These are phyloP conservation scores for Hippophae gyantsensis DNA, from an alignment of 306 rosid species.

Conservation along the genomic window DNA sequence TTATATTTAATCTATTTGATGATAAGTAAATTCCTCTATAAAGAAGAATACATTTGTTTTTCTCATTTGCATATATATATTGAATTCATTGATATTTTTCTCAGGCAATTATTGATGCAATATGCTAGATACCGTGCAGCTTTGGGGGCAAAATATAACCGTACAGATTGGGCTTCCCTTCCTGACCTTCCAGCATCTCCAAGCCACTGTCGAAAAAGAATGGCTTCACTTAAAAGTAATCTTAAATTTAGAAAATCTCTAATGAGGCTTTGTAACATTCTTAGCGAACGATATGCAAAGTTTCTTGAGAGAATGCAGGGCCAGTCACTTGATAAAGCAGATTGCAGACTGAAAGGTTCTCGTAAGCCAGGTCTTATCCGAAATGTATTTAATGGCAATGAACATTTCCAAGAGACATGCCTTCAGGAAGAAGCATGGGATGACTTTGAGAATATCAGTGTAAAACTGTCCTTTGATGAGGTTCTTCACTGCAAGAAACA, in stretches of 20 bases:
- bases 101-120: constrained; percentile 76
- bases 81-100: constrained; percentile 8
- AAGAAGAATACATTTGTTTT: not conserved
- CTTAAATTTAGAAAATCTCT: constrained; percentile 51
- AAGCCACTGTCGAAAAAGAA: constrained; percentile 56
- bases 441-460: constrained; percentile 48
- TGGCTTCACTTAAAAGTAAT: constrained; percentile 47
- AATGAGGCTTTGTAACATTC: constrained; percentile 75
- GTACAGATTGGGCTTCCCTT: constrained; percentile 58
- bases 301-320: constrained; percentile 45
- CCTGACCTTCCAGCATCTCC: constrained; percentile 80
- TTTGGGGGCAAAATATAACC: constrained; percentile 64
- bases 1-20: not conserved
- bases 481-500: constrained; percentile 58
- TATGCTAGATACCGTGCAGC: constrained; percentile 72
- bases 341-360: constrained; percentile 33
- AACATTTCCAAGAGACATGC: constrained; percentile 23
- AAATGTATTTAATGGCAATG: constrained; percentile 18
- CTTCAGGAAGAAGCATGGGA: constrained; percentile 63
- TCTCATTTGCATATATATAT: constrained; percentile 2
- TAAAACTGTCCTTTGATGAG: constrained; percentile 66
- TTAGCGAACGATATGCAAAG: constrained; percentile 53
- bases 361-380: constrained; percentile 20
- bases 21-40: not conserved
- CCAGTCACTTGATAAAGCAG: constrained; percentile 32